Evolutionary conservation across 2,329 filamentous ascomycete genomes (phyloP), one percentile per base, ranked within the genome.

Genomic region (Colletotrichum sansevieriae): DNA sequence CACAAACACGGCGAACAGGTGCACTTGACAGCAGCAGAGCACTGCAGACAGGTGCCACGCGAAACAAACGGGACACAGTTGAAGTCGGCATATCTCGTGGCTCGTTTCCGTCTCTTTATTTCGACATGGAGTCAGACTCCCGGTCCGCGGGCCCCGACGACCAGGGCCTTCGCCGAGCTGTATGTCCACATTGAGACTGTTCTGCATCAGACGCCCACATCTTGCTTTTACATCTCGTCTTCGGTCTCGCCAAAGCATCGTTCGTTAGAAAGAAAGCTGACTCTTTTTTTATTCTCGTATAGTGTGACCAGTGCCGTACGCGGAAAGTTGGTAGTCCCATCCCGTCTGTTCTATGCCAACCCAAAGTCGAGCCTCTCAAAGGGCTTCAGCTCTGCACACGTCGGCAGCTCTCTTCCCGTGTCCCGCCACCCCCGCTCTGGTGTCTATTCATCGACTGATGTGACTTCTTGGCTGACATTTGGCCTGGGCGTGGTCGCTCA

Each of bases 291-390:
- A 46, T 60, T 55, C 22, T 47, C 43, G 51, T 57, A 58, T 72
- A 84, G 82, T 84, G 82, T 74, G 82, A 84, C 71, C 82, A 84
- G 75, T 82, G 80, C 62, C 80, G 80, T 15, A 72, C 77, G 35
- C 77, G 79, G 71, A 82, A 82, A 77, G 80, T 82, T 71, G 75
- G 77, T 74, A 65, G n/a, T 29, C 65, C 46, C n/a, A 18, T 54
- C 15, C n/a, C 33, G 18, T 55, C 12, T 39, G 12, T 41, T 35
- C 37, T 72, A 43, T 25, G 43, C 52, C 15, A 22, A 29, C 33
- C 41, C 13, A 11, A 52, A 52, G 29, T 29, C 8, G 29, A 29
- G 29, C 29, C 29, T 12, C 10, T 35, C 49, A 5, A 39, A 39
- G 49, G 25, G 29, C 22, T 18, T 25, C 49, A 33, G 15, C 29